These are phyloP conservation scores for Aechmea fasciata DNA, from an alignment of 176 grass and related monocot species.

Conservation along the genomic window DNA sequence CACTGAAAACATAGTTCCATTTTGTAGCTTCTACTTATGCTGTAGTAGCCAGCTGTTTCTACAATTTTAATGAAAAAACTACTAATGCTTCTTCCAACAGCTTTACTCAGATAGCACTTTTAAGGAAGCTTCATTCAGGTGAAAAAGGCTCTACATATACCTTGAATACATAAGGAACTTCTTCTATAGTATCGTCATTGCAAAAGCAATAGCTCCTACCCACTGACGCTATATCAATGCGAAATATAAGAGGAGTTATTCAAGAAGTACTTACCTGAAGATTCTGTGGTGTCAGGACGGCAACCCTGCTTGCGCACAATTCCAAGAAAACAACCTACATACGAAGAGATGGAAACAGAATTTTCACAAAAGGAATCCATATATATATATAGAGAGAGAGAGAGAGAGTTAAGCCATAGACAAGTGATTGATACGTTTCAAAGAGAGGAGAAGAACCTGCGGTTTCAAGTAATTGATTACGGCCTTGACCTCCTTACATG, in stretches of 20 bases:
- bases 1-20: too few species aligned
- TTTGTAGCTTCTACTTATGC: too few species aligned
- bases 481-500: constrained; percentile 69
- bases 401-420: background rate
- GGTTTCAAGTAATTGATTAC: constrained; percentile 82
- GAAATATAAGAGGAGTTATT: background rate
- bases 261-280: constrained; percentile 42
- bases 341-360: constrained; percentile 1
- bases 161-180: background rate
- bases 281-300: constrained; percentile 71
- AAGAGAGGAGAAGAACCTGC: constrained; percentile 62
- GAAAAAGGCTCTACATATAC: background rate
- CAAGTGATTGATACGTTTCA: constrained; percentile 27
- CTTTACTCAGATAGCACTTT: too few species aligned
- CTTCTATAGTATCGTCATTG: background rate
- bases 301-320: constrained; percentile 61
- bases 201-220: background rate
- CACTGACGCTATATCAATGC: background rate
- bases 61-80: too few species aligned
- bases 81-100: too few species aligned
- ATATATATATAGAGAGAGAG: too few species aligned
- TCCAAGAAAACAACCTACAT: constrained; percentile 92
- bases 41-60: too few species aligned
- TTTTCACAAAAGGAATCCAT: constrained; percentile 8
- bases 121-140: too few species aligned